These are phyloP conservation scores for Calamus simplicifolius DNA, from an alignment of 176 grass and related monocot species.

Conservation along the genomic window DNA sequence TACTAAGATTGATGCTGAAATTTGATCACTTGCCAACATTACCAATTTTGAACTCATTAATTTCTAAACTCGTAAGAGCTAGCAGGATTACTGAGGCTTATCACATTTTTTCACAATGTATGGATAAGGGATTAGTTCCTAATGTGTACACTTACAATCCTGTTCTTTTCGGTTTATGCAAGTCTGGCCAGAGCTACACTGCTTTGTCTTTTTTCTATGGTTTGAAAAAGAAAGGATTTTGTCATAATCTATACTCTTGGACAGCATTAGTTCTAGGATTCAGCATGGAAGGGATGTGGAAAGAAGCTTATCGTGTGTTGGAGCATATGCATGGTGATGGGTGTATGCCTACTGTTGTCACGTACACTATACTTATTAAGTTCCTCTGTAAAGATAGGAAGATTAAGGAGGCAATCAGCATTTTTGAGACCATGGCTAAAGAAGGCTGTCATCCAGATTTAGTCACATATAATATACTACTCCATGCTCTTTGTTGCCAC, in stretches of 20 bases:
- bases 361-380: conserved; percentile 11
- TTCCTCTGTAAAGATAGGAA: conserved; percentile 5
- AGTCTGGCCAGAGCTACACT: conserved; percentile 1
- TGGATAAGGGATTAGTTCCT: not conserved
- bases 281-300: conserved; percentile 9
- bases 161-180: conserved; percentile 9
- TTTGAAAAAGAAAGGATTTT: conserved; percentile 14
- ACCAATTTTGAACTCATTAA: not conserved
- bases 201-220: conserved; percentile 9
- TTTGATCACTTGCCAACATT: conserved; percentile 1
- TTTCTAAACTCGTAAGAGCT: conserved; percentile 1
- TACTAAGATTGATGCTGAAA: conserved; percentile 2
- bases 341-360: conserved; percentile 6
- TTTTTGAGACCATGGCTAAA: not conserved
- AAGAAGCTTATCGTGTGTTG: conserved; percentile 7
- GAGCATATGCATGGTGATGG: conserved; percentile 1
- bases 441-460: conserved; percentile 3
- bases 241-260: not conserved
- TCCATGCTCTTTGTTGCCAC: conserved; percentile 2
- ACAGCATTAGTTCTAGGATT: conserved; percentile 9
- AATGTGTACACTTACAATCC: conserved; percentile 7
- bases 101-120: not conserved
- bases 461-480: conserved; percentile 9
- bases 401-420: conserved; percentile 1
- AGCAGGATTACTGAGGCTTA: not conserved